Evolutionary conservation across 169 alveolate genomes (phyloP).

Genomic region (Plasmodium fragile): DNA sequence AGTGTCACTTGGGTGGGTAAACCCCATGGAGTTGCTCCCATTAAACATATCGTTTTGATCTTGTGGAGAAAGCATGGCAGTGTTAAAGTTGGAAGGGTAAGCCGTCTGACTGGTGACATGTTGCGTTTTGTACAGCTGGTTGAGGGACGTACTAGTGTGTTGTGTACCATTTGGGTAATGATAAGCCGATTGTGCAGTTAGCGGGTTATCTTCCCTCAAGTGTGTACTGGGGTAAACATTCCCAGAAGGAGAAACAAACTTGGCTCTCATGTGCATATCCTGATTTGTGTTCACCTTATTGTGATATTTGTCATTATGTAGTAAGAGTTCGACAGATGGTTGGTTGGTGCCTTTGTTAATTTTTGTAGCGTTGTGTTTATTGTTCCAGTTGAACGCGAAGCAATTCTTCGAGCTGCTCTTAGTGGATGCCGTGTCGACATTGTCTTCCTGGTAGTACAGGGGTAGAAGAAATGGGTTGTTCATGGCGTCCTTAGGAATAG

Average conservation of each 20-base stretch:
- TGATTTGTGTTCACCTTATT: not conserved
- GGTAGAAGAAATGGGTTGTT: constrained; percentile 57
- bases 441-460: constrained; percentile 61
- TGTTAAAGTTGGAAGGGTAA: not conserved
- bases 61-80: not conserved
- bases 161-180: not conserved
- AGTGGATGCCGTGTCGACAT: not conserved
- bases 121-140: not conserved
- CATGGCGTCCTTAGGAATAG: constrained; percentile 90
- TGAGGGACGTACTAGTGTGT: not conserved
- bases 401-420: constrained; percentile 18
- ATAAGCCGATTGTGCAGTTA: not conserved
- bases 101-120: not conserved
- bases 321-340: constrained; percentile 47
- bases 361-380: constrained; percentile 10
- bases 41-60: not conserved
- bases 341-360: not conserved
- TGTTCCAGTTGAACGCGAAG: constrained; percentile 31
- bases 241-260: not conserved
- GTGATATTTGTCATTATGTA: constrained; percentile 44
- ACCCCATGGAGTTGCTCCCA: not conserved
- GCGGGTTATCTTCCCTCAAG: not conserved
- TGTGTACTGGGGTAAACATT: not conserved
- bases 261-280: not conserved
- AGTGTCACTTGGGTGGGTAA: not conserved